These are phyloP conservation scores for Parietichytrium sp. DNA, from an alignment of 108 stramenopile species.

Conservation along the genomic window DNA sequence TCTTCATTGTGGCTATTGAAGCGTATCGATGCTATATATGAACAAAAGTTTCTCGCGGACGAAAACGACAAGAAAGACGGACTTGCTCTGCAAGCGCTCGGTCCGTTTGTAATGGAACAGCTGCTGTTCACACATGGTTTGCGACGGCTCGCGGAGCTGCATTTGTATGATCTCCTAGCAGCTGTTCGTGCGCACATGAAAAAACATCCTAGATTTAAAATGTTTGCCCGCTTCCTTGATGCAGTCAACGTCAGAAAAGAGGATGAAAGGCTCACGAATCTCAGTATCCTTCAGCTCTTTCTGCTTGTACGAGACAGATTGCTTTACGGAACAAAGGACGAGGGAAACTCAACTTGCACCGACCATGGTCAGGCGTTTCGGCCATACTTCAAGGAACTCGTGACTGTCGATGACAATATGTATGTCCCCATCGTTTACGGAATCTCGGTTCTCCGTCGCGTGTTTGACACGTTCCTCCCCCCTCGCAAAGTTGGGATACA, in stretches of 20 bases:
- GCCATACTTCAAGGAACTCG: neutral
- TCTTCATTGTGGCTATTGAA: neutral
- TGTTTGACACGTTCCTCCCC: neutral
- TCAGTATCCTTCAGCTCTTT: slow-evolving; percentile 5
- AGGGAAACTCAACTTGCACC: neutral
- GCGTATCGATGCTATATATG: neutral
- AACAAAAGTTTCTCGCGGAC: slow-evolving; percentile 7
- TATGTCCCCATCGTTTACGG: slow-evolving; percentile 12
- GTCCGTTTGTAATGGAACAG: neutral
- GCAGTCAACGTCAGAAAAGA: neutral
- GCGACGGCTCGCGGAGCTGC: slow-evolving; percentile 6
- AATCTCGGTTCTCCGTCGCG: neutral
- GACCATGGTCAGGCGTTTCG: neutral
- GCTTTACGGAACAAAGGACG: neutral
- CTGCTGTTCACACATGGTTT: neutral
- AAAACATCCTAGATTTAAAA: slow-evolving; percentile 6
- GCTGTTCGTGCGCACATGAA: slow-evolving; percentile 31
- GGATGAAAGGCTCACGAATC: neutral
- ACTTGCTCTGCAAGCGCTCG: neutral
- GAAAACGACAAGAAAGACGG: neutral
- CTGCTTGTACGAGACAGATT: neutral
- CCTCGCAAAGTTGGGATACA: slow-evolving; percentile 19
- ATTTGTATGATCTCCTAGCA: slow-evolving; percentile 1
- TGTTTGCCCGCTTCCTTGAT: slow-evolving; percentile 28
- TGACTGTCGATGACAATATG: neutral